Evolutionary conservation across 176 grass and related monocot species (phyloP), one percentile per base, ranked within the genome.

Genomic region (Canna indica): DNA sequence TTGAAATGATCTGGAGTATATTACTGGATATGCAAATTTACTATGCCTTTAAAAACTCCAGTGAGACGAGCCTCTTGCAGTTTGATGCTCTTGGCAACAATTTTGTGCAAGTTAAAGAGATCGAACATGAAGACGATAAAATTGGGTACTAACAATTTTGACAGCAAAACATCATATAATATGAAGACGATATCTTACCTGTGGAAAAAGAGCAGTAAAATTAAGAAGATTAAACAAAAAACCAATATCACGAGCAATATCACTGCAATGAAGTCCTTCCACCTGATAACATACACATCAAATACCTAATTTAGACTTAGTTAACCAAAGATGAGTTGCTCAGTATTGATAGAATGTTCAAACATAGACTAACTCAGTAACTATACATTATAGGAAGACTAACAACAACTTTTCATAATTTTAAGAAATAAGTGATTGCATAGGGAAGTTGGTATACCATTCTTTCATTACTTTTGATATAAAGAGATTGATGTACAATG

Each of bases 191-290:
- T 74, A 61, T 69, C 76, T 69, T 74, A 84, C 81, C 73, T 84
- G 27, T 84, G 81, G 53, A 84, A 84, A 62, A 65, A 36, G 38
- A 84, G 76, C 70, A 84, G 54, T 10, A 41, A 39, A 22, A 70
- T n/a, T 36, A 84, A 67, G 50, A 75, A 61, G 29, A 84, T 64
- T 18, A 75, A 57, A 62, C 76, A 70, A 33, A 78, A 68, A 29
- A 42, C 36, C 70, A 84, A 69, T 69, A 84, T 68, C 36, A 70
- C 76, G 69, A 79, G 59, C 41, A 79, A 36, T 24, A 63, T 29
- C 20, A 75, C 47, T 20, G 65, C 60, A 24, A 71, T 75, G 60
- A 75, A 42, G 47, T 75, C 76, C 76, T 84, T 67, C 81, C 76
- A 84, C 81, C 81, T 84, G 76, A 68, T 60, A 50, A 76, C 39